phyloP scores from a whole-genome alignment of 2,329 filamentous ascomycete species.

The Alternaria gaisen region DNA sequence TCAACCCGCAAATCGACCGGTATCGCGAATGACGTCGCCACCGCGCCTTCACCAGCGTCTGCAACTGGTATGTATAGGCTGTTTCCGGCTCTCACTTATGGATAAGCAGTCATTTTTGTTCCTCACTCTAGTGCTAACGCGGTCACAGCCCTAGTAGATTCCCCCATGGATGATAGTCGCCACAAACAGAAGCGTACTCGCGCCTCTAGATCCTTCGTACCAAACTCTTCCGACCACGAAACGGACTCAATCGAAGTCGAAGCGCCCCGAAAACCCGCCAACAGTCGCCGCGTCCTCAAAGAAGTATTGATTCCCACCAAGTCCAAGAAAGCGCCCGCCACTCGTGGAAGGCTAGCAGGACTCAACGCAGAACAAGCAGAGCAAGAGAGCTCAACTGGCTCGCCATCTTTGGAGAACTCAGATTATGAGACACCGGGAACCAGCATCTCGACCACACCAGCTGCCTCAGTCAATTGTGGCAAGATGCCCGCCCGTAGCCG shows the following conservation, averaged over 20 bases:
- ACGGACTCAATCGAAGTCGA: constrained; percentile 27
- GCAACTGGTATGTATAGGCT: constrained; percentile 12
- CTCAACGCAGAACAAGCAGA: constrained; percentile 21
- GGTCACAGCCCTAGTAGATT: constrained; percentile 13
- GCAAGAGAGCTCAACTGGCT: constrained; percentile 39
- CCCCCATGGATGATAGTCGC: constrained; percentile 16
- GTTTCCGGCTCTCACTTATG: background rate
- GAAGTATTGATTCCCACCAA: constrained; percentile 45
- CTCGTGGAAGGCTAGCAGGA: constrained; percentile 19
- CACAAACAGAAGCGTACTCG: constrained; percentile 31
- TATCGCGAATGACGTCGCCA: constrained; percentile 17
- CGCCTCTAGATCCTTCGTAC: constrained; percentile 37
- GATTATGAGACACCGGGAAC: constrained; percentile 71
- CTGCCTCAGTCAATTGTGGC: constrained; percentile 46
- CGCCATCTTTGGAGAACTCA: constrained; percentile 50
- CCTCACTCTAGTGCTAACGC: constrained; percentile 6
- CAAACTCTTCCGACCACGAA: constrained; percentile 47
- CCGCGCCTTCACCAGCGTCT: constrained; percentile 7
- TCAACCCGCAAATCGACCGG: constrained; percentile 35
- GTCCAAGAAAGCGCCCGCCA: constrained; percentile 21
- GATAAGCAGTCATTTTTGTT: background rate
- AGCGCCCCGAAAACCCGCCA: constrained; percentile 11
- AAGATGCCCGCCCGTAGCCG: constrained; percentile 34
- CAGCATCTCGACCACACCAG: constrained; percentile 65
- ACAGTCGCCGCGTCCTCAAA: constrained; percentile 40